phyloP scores from a whole-genome alignment of 768 basidiomycete genomes.

The Dictyophora rubrovolvata region DNA sequence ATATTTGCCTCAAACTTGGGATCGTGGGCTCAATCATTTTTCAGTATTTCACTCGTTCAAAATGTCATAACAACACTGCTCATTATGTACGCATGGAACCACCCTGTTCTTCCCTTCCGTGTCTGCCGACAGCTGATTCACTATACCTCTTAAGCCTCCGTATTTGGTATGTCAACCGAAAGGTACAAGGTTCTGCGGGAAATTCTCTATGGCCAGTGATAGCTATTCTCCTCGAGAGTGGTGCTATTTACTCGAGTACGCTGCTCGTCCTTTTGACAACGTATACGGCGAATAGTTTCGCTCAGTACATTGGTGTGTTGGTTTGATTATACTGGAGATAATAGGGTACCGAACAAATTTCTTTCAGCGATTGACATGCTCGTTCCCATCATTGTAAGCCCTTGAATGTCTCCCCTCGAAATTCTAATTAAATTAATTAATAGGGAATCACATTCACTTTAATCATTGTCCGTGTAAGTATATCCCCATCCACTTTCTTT shows the following conservation, averaged over 20 bases:
- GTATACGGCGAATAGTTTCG: background rate
- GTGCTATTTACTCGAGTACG: slow-evolving; percentile 27
- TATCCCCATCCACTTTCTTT: background rate
- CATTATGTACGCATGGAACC: background rate
- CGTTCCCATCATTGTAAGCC: slow-evolving; percentile 1
- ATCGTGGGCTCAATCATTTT: background rate
- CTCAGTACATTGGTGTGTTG: background rate
- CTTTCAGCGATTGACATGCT: slow-evolving; percentile 15
- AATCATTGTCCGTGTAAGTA: background rate
- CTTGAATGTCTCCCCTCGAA: background rate
- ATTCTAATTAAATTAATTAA: background rate
- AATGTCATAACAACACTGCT: slow-evolving; percentile 1
- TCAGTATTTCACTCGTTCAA: slow-evolving; percentile 2
- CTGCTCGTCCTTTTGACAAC: slow-evolving; percentile 18
- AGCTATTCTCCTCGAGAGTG: slow-evolving; percentile 28
- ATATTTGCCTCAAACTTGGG: background rate
- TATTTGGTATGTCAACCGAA: background rate
- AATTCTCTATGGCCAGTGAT: slow-evolving; percentile 23
- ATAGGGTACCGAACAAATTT: background rate
- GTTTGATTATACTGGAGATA: background rate
- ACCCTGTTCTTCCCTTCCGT: background rate
- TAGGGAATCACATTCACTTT: background rate
- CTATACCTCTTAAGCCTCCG: background rate
- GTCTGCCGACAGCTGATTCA: background rate
- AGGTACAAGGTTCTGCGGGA: background rate